phyloP scores from a whole-genome alignment of 208 protist species.

The Trichomonas gallinae region DNA sequence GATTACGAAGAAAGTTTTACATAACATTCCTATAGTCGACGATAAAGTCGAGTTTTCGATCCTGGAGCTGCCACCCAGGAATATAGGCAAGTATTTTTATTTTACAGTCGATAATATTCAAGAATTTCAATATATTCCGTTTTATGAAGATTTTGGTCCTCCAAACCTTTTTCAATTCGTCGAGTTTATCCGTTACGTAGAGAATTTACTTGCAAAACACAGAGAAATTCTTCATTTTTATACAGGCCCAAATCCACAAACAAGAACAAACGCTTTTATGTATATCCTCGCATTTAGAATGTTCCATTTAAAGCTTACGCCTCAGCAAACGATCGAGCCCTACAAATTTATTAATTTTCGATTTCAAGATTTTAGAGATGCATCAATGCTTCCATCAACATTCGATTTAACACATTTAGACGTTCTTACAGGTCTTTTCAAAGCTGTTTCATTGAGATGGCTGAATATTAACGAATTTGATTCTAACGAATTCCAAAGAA shows the following conservation, averaged over 20 bases:
- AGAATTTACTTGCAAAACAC: neutral
- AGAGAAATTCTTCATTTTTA: neutral
- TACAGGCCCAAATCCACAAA: neutral
- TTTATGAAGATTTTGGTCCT: slow-evolving; percentile 15
- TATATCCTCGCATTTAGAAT: neutral
- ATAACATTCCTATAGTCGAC: neutral
- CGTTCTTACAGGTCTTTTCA: slow-evolving; percentile 53
- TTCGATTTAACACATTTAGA: slow-evolving; percentile 61
- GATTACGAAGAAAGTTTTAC: neutral
- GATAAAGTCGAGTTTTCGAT: neutral
- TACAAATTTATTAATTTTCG: neutral
- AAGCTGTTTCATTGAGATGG: slow-evolving; percentile 53
- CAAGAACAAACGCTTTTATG: neutral
- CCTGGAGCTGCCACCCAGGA: neutral
- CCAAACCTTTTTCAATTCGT: neutral
- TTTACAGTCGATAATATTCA: neutral
- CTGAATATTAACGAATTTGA: slow-evolving; percentile 63
- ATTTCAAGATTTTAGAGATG: slow-evolving; percentile 66
- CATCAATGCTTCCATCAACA: slow-evolving; percentile 53
- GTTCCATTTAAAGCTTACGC: neutral
- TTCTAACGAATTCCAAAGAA: slow-evolving; percentile 60
- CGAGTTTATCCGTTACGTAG: neutral
- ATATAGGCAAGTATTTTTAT: neutral
- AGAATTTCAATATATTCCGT: neutral
- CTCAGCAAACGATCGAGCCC: neutral